Conservation (phyloP, 495 filamentous ascomycete species). For the Xylaria grammica region DNA sequence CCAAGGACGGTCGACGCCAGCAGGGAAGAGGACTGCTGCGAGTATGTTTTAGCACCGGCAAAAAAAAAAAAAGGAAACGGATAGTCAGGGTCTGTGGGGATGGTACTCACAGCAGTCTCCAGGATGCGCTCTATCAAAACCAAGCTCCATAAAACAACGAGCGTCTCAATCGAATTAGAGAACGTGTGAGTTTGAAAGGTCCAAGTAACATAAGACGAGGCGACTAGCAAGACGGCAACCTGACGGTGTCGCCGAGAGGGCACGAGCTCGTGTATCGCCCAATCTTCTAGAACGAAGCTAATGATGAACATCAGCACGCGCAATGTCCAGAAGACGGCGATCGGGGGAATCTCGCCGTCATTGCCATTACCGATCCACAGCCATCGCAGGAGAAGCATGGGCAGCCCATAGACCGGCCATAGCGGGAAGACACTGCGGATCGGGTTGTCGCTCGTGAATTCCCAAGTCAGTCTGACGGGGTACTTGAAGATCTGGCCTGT, state of each 20-base stretch:
- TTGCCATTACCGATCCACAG: constrained; percentile 70
- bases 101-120: constrained; percentile 67
- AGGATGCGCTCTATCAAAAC: constrained; percentile 86
- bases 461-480: constrained; percentile 87
- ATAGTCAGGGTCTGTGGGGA: too few species aligned
- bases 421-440: constrained; percentile 95
- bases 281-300: constrained; percentile 96
- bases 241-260: constrained; percentile 73
- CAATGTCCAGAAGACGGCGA: constrained; percentile 85
- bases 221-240: constrained; percentile 76
- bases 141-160: constrained; percentile 88
- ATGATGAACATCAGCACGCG: constrained; percentile 87
- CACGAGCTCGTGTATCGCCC: constrained; percentile 92
- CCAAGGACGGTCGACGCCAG: constrained; percentile 77
- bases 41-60: not conserved
- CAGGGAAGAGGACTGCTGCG: constrained; percentile 72
- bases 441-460: constrained; percentile 84
- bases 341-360: constrained; percentile 65
- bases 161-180: constrained; percentile 94
- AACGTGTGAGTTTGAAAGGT: constrained; percentile 99
- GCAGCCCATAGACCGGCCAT: constrained; percentile 91
- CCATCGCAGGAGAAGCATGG: constrained; percentile 89
- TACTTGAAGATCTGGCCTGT: constrained; percentile 88
- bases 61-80: not conserved
- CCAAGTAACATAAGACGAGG: constrained; percentile 98